Base-by-base conservation (phyloP, 306 rosid species). In the Vicia sativa region DNA sequence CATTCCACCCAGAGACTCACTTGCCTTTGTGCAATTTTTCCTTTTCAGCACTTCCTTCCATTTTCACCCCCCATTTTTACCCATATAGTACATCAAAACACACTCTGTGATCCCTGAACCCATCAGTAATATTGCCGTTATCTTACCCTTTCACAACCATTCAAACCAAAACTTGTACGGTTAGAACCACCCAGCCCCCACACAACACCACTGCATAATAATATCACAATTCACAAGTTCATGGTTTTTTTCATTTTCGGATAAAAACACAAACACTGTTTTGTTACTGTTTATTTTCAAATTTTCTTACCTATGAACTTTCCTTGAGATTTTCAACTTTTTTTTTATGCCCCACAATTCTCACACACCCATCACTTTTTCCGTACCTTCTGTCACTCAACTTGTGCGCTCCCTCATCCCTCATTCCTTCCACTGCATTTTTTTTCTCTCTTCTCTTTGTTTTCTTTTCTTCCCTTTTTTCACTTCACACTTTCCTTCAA, bases 201-300 rank as follows among this genome's bases (percentile, higher is more conserved):
- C 58, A 68, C 21, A 14, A 23, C 71, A 19, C 3, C n/a, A 39
- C 7, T 31, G 37, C 55, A 49, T 3, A 18, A 18, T 25, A 18
- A n/a, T n/a, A n/a, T n/a, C n/a, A n/a, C n/a, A n/a, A n/a, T n/a
- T 3, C 56, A 19, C n/a, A 19, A 18, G 10, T 50, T 50, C 57
- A 50, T 50, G 26, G 21, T 59, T 23, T 61, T 65, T 75, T 61
- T 76, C 80, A 68, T 86, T 84, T 73, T 12, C 66, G 64, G 76
- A 72, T 80, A 81, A 83, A 82, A 28, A 52, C 58, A 52, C 8
- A 10, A 4, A 76, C 38, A 26, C 82, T 28, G 68, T 75, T 67
- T 67, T 7, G 6, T 11, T 13, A 74, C 14, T 29, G 1, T 55
- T 4, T 71, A 1, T 28, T 39, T 25, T 67, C 54, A 9, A 12